Evolutionary conservation across 2,329 filamentous ascomycete species (phyloP).

Genomic region (Cladosporium velox): DNA sequence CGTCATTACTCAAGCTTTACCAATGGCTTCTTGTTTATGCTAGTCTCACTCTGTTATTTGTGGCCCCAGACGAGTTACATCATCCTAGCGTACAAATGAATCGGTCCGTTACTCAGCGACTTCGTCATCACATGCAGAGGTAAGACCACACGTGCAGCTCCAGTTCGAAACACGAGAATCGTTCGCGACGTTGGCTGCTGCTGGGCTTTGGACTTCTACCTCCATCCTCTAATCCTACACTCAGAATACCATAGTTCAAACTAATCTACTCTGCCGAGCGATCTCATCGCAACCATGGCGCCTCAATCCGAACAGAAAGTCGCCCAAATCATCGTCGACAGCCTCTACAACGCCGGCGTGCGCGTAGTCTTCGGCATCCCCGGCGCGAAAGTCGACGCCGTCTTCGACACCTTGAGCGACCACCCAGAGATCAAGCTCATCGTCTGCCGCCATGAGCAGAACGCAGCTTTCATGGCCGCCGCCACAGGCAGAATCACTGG

Average conservation of each 20-base stretch:
- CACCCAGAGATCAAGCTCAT: conserved; percentile 51
- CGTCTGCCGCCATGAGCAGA: conserved; percentile 53
- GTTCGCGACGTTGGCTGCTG: background rate
- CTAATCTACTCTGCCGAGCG: background rate
- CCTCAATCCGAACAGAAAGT: conserved; percentile 25
- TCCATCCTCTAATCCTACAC: background rate
- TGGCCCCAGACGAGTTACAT: background rate
- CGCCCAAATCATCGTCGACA: conserved; percentile 38
- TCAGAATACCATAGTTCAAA: background rate
- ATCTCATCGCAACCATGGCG: conserved; percentile 1
- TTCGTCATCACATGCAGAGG: conserved; percentile 1
- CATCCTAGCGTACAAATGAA: conserved; percentile 16
- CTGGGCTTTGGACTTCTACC: background rate
- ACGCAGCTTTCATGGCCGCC: conserved; percentile 54
- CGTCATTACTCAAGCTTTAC: conserved; percentile 17
- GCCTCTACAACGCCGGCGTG: conserved; percentile 47
- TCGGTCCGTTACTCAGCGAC: conserved; percentile 10
- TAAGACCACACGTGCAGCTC: conserved; percentile 5
- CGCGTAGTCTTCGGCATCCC: conserved; percentile 52
- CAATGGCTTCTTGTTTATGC: background rate
- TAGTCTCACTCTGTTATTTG: background rate
- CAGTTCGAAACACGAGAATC: background rate
- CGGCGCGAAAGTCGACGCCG: conserved; percentile 51
- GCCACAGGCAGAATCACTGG: conserved; percentile 51
- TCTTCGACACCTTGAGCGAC: conserved; percentile 51